A percentile compares a stretch with the other conserved stretches of the same genome.
phyloP scores from a whole-genome alignment of 1,139 yeast genomes.

The Candida buenavistaensis region DNA sequence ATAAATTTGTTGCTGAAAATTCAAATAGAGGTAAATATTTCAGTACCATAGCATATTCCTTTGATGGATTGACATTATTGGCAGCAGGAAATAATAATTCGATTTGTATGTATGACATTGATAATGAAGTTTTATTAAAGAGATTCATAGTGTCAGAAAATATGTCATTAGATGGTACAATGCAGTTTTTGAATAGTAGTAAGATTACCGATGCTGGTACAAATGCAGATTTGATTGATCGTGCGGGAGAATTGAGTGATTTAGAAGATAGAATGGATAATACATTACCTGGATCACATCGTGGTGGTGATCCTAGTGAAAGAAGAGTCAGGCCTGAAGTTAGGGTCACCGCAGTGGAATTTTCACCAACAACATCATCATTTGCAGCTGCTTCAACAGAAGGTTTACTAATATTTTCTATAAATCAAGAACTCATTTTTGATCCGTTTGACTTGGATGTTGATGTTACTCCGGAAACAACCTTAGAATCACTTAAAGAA shows the following conservation, averaged over 20 bases:
- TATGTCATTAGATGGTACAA: constrained; percentile 90
- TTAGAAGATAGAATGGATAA: constrained; percentile 77
- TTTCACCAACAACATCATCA: constrained; percentile 88
- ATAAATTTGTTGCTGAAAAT: constrained; percentile 77
- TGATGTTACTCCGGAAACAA: constrained; percentile 84
- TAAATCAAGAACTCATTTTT: constrained; percentile 72
- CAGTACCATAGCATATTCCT: constrained; percentile 78
- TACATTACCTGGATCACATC: constrained; percentile 81
- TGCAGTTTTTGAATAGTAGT: constrained; percentile 72
- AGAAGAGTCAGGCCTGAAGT: constrained; percentile 79
- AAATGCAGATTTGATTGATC: constrained; percentile 76
- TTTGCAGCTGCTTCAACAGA: constrained; percentile 97
- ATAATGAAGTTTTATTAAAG: constrained; percentile 80
- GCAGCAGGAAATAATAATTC: constrained; percentile 95
- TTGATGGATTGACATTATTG: constrained; percentile 82
- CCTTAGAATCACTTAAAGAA: constrained; percentile 60
- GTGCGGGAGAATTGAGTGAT: constrained; percentile 84
- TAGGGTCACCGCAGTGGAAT: constrained; percentile 71
- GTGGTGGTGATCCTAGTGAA: constrained; percentile 89
- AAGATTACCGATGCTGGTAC: constrained; percentile 84
- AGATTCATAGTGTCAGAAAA: constrained; percentile 84
- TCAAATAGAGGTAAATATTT: constrained; percentile 84
- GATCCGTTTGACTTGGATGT: constrained; percentile 96
- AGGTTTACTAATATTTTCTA: constrained; percentile 80
- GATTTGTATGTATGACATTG: constrained; percentile 85